These are phyloP conservation scores for Cadophora luteo-olivacea DNA, from an alignment of 2,329 filamentous ascomycete genomes.

Conservation along the genomic window DNA sequence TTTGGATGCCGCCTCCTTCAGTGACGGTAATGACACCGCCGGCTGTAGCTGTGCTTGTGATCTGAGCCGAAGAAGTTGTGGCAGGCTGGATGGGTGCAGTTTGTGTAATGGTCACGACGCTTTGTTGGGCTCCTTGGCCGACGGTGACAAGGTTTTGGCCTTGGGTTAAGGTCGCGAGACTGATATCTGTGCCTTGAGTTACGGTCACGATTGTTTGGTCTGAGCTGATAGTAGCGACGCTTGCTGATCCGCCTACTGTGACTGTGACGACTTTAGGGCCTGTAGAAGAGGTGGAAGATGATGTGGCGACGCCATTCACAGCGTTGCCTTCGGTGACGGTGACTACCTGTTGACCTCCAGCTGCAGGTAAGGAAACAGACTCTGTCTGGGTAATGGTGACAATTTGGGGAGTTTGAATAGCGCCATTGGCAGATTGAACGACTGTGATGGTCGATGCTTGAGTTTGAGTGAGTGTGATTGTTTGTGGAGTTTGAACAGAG, in stretches of 20 bases:
- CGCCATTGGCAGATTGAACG: not conserved
- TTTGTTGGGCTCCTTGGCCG: not conserved
- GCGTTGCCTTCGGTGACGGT: conserved; percentile 10
- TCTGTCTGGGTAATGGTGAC: not conserved
- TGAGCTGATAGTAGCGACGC: conserved; percentile 4
- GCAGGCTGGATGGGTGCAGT: not conserved
- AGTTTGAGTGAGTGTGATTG: not conserved
- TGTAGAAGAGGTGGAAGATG: not conserved
- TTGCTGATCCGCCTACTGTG: conserved; percentile 7
- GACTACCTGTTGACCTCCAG: conserved; percentile 6
- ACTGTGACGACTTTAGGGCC: conserved; percentile 3
- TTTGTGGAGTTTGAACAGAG: not conserved
- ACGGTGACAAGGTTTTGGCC: conserved; percentile 3
- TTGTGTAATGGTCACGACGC: not conserved
- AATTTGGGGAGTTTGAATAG: not conserved
- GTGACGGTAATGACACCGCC: conserved; percentile 4
- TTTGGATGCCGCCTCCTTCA: conserved; percentile 4
- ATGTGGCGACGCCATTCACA: not conserved
- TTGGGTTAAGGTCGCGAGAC: conserved; percentile 7
- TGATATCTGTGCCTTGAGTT: conserved; percentile 3
- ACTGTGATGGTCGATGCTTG: conserved; percentile 13
- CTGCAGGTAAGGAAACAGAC: not conserved
- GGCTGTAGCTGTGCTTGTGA: not conserved
- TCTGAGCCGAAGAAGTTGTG: not conserved
- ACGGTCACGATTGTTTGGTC: conserved; percentile 11